These are phyloP conservation scores for Alternaria angustiovoidea DNA, from an alignment of 2,329 filamentous ascomycete species.

Conservation along the genomic window DNA sequence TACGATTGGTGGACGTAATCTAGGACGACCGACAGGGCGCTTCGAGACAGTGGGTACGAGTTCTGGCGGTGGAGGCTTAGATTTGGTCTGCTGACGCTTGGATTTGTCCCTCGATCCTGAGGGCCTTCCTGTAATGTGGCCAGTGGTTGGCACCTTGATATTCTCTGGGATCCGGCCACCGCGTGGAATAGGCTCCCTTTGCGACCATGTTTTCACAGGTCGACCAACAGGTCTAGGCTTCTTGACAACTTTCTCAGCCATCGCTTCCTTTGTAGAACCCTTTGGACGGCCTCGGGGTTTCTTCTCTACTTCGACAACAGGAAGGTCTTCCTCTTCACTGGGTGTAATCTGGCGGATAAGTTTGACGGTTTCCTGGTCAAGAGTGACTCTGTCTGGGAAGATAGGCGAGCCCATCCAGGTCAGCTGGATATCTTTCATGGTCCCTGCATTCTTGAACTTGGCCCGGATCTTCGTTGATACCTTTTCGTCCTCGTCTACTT, in stretches of 20 bases:
- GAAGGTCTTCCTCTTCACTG: neutral
- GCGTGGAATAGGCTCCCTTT: slow-evolving; percentile 6
- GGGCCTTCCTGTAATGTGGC: slow-evolving; percentile 20
- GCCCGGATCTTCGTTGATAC: slow-evolving; percentile 9
- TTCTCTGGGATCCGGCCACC: slow-evolving; percentile 1
- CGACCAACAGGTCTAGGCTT: slow-evolving; percentile 9
- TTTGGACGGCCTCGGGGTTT: neutral
- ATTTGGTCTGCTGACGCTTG: neutral
- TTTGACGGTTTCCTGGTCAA: slow-evolving; percentile 35
- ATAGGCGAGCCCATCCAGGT: slow-evolving; percentile 51
- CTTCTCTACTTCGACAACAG: neutral
- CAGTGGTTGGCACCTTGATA: neutral
- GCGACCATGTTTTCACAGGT: neutral
- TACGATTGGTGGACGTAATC: neutral
- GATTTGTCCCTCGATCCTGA: slow-evolving; percentile 27
- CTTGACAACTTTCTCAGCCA: neutral
- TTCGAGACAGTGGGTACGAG: neutral
- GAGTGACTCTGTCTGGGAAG: slow-evolving; percentile 34
- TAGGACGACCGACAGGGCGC: neutral
- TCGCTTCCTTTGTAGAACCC: neutral
- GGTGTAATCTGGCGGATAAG: slow-evolving; percentile 11
- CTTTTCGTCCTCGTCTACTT: slow-evolving; percentile 13
- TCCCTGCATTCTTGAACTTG: slow-evolving; percentile 31
- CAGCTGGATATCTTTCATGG: slow-evolving; percentile 45
- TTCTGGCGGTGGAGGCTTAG: neutral